phyloP scores from a whole-genome alignment of 139 green algal genomes.

The Eudorina sp. region DNA sequence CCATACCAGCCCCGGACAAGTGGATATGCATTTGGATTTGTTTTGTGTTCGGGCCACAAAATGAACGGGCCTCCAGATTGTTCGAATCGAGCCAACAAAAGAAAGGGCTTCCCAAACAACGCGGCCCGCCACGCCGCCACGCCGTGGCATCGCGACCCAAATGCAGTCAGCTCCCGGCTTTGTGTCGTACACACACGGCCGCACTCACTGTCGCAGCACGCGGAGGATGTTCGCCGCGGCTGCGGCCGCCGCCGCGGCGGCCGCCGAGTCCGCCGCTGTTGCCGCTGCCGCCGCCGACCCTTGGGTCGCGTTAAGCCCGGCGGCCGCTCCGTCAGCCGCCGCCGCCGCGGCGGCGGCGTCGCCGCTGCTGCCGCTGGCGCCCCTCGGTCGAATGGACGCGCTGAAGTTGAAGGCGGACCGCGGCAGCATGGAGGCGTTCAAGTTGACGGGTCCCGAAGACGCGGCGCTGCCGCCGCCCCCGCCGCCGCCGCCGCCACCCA shows the following conservation, averaged over 20 bases:
- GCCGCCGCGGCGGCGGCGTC: background rate
- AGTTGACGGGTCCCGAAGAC: too few relatives aligned
- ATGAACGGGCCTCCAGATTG: too few relatives aligned
- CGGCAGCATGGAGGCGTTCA: conserved; percentile 43
- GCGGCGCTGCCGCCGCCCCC: too few relatives aligned
- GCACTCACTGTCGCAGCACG: conserved; percentile 40
- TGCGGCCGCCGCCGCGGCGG: background rate
- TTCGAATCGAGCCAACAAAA: too few relatives aligned
- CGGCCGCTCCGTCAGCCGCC: background rate
- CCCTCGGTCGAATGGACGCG: background rate
- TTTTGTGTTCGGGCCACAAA: too few relatives aligned
- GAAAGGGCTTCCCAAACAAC: too few relatives aligned
- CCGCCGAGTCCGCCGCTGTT: background rate
- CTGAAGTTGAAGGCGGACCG: background rate
- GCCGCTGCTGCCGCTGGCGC: background rate
- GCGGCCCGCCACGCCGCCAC: too few relatives aligned
- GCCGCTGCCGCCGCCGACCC: background rate
- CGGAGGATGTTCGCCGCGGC: conserved; percentile 35
- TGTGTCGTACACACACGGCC: too few relatives aligned
- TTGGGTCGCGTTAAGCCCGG: background rate
- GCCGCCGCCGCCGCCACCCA: background rate
- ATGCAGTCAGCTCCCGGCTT: too few relatives aligned
- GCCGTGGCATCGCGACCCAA: too few relatives aligned
- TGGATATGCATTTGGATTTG: too few relatives aligned
- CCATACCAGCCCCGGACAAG: too few relatives aligned